Evolutionary conservation across 2,329 filamentous ascomycete species (phyloP).

Genomic region (Nemania diffusa): DNA sequence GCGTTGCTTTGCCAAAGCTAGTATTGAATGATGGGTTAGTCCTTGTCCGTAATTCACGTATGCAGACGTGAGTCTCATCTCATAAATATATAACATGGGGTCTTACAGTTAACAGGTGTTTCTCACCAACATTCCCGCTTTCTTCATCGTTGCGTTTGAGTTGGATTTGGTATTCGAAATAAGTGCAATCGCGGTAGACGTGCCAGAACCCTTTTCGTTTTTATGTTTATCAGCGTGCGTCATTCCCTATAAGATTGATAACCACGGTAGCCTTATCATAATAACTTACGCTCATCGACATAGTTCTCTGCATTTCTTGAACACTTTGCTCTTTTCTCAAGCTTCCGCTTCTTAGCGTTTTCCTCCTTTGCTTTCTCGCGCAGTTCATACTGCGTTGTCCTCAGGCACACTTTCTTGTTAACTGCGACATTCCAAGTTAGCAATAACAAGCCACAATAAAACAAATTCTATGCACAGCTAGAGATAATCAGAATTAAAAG

Average conservation of each 20-base stretch:
- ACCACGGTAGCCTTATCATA: neutral
- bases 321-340: constrained; percentile 2
- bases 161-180: constrained; percentile 71
- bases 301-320: neutral
- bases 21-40: neutral
- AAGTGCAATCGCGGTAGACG: constrained; percentile 70
- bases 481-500: too few species aligned
- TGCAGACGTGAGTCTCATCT: neutral
- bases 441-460: neutral
- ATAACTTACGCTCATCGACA: constrained; percentile 24
- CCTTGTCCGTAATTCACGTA: neutral
- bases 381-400: constrained; percentile 58
- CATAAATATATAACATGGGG: neutral
- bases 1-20: constrained; percentile 76
- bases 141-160: constrained; percentile 64
- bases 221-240: constrained; percentile 2
- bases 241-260: neutral
- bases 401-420: constrained; percentile 41
- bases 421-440: constrained; percentile 33
- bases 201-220: constrained; percentile 50
- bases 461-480: neutral
- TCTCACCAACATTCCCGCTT: constrained; percentile 63
- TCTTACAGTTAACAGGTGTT: constrained; percentile 69
- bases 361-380: constrained; percentile 27
- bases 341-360: constrained; percentile 49